Evolutionary conservation across 2,329 filamentous ascomycete genomes (phyloP).

Genomic region (Scytalidium sp.): DNA sequence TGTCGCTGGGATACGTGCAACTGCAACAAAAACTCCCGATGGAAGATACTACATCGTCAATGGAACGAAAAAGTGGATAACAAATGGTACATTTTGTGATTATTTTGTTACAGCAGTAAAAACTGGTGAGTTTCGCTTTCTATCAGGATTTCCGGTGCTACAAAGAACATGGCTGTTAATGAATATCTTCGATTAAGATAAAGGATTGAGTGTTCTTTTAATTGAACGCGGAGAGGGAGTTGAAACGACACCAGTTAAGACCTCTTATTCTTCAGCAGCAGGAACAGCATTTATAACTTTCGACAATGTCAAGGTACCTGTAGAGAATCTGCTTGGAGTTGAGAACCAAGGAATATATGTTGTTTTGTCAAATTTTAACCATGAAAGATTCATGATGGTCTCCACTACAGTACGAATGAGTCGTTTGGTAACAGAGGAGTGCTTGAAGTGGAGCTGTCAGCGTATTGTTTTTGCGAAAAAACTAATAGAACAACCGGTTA

Average conservation of each 20-base stretch:
- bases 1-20: slow-evolving; percentile 76
- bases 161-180: too few relatives aligned
- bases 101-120: slow-evolving; percentile 98
- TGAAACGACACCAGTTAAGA: slow-evolving; percentile 77
- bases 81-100: slow-evolving; percentile 93
- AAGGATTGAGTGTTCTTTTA: slow-evolving; percentile 74
- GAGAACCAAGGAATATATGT: slow-evolving; percentile 75
- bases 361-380: slow-evolving; percentile 78
- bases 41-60: slow-evolving; percentile 99
- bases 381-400: slow-evolving; percentile 77
- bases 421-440: slow-evolving; percentile 75
- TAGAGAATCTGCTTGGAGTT: slow-evolving; percentile 71
- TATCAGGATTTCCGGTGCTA: neutral
- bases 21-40: slow-evolving; percentile 74
- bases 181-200: slow-evolving; percentile 43
- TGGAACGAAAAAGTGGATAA: slow-evolving; percentile 99
- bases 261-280: slow-evolving; percentile 74
- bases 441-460: slow-evolving; percentile 85
- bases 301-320: slow-evolving; percentile 83
- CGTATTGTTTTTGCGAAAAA: slow-evolving; percentile 80
- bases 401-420: slow-evolving; percentile 63
- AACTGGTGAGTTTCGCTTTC: slow-evolving; percentile 42
- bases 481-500: slow-evolving; percentile 82
- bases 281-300: slow-evolving; percentile 75
- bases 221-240: slow-evolving; percentile 72